phyloP scores from a whole-genome alignment of 73 alveolate genomes.

The Tetrahymena malaccensis region DNA sequence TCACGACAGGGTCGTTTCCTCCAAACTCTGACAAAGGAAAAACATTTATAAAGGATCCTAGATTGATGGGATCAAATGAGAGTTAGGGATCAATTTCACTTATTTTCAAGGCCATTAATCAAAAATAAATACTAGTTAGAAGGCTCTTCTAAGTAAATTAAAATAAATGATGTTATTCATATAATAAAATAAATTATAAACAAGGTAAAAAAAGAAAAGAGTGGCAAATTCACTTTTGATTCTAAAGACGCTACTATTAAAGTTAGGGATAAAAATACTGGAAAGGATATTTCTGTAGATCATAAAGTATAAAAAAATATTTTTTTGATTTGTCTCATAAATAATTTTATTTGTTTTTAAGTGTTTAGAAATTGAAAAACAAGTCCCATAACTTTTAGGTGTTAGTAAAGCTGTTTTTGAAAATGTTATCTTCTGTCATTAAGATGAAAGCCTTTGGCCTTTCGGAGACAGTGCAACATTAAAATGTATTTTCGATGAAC shows the following conservation, averaged over 20 bases:
- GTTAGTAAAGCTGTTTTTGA: constrained; percentile 83
- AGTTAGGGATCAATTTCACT: constrained; percentile 72
- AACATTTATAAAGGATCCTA: constrained; percentile 87
- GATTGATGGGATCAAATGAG: constrained; percentile 61
- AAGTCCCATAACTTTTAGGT: constrained; percentile 84
- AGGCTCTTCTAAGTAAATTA: constrained; percentile 60
- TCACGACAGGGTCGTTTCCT: constrained; percentile 92
- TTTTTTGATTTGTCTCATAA: neutral
- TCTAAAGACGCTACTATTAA: constrained; percentile 78
- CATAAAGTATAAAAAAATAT: constrained; percentile 6
- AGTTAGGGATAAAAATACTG: constrained; percentile 54
- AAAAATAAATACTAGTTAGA: constrained; percentile 66
- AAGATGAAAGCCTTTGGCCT: constrained; percentile 96
- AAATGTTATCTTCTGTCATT: constrained; percentile 94
- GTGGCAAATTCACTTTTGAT: constrained; percentile 77
- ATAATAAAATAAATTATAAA: neutral
- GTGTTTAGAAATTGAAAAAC: constrained; percentile 73
- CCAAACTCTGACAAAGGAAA: constrained; percentile 87
- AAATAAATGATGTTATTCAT: neutral
- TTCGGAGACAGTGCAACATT: constrained; percentile 87
- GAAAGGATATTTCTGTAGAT: constrained; percentile 73
- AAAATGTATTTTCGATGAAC: constrained; percentile 94
- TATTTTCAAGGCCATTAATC: constrained; percentile 62
- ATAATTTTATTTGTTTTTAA: neutral
- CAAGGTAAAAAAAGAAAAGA: constrained; percentile 32